Conservation (phyloP, 805 yeast genomes). For the Yarrowia sp. region DNA sequence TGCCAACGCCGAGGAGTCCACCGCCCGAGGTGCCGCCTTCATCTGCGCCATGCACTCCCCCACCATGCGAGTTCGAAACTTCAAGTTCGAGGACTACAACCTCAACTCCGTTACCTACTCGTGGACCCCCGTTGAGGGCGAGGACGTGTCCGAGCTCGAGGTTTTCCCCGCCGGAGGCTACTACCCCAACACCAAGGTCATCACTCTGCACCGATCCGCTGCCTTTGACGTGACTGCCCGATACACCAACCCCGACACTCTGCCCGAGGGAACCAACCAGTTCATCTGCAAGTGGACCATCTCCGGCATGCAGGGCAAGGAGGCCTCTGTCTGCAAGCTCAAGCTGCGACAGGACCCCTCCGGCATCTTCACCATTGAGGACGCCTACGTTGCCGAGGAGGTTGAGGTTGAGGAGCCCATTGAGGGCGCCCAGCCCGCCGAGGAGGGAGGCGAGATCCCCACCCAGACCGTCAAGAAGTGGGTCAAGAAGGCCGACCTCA, state of each 20-base stretch:
- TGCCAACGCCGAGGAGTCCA: constrained; percentile 98
- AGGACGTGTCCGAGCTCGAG: constrained; percentile 85
- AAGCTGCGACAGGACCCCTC: constrained; percentile 97
- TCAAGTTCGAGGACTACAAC: constrained; percentile 96
- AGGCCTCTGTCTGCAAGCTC: constrained; percentile 83
- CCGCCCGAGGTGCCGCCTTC: constrained; percentile 98
- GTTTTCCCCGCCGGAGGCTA: constrained; percentile 94
- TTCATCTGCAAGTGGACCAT: constrained; percentile 84
- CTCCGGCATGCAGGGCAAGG: constrained; percentile 75
- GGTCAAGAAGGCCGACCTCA: constrained; percentile 86
- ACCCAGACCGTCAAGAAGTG: constrained; percentile 90
- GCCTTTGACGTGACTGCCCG: constrained; percentile 87
- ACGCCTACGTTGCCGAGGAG: constrained; percentile 95
- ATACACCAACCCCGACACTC: constrained; percentile 75
- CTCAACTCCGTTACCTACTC: constrained; percentile 89
- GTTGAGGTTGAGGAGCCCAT: constrained; percentile 86
- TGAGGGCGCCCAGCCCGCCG: constrained; percentile 61
- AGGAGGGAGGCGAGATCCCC: constrained; percentile 67
- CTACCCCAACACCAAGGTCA: constrained; percentile 94
- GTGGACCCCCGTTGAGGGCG: constrained; percentile 95
- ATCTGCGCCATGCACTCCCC: constrained; percentile 99
- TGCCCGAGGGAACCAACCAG: constrained; percentile 70
- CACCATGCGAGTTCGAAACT: constrained; percentile 97
- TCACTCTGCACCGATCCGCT: constrained; percentile 88
- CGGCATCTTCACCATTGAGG: constrained; percentile 91